Conservation (phyloP, 2,329 filamentous ascomycete species). For the Lachnellula subtilissima region DNA sequence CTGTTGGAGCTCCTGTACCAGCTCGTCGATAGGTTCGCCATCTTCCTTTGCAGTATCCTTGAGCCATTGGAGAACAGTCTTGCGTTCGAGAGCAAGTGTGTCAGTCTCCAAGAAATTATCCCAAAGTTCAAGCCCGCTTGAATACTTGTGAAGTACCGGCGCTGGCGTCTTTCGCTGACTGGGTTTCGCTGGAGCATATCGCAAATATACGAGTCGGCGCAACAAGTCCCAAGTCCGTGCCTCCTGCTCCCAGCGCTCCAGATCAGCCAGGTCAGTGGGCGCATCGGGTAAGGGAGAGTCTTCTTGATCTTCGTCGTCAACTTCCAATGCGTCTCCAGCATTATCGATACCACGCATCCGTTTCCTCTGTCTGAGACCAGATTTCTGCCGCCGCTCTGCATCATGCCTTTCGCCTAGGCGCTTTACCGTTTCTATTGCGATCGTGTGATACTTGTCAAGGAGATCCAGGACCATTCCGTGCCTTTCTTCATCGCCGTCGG, state of each 20-base stretch:
- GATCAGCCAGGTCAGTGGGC: conserved; percentile 40
- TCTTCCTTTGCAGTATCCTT: conserved; percentile 67
- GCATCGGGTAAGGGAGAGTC: conserved; percentile 27
- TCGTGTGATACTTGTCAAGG: conserved; percentile 58
- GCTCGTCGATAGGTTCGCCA: conserved; percentile 66
- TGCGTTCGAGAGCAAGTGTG: conserved; percentile 69
- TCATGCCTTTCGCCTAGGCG: conserved; percentile 39
- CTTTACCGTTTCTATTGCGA: conserved; percentile 44
- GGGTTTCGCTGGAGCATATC: conserved; percentile 43
- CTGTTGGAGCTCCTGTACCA: conserved; percentile 71
- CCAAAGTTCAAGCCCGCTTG: conserved; percentile 59
- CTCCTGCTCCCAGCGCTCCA: conserved; percentile 72
- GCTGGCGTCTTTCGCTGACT: conserved; percentile 13
- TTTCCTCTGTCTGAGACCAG: conserved; percentile 28
- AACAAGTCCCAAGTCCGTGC: conserved; percentile 88
- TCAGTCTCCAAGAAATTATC: conserved; percentile 71
- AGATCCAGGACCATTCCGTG: conserved; percentile 65
- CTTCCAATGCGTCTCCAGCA: conserved; percentile 28
- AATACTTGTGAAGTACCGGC: conserved; percentile 45
- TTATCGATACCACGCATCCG: conserved; percentile 34
- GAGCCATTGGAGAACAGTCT: conserved; percentile 79
- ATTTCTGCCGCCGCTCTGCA: conserved; percentile 26
- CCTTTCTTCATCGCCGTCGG: conserved; percentile 46
- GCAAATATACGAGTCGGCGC: conserved; percentile 55
- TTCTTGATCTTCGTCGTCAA: conserved; percentile 52